phyloP scores from a whole-genome alignment of 1,139 yeast species.

The Scheffersomyces illinoinensis region DNA sequence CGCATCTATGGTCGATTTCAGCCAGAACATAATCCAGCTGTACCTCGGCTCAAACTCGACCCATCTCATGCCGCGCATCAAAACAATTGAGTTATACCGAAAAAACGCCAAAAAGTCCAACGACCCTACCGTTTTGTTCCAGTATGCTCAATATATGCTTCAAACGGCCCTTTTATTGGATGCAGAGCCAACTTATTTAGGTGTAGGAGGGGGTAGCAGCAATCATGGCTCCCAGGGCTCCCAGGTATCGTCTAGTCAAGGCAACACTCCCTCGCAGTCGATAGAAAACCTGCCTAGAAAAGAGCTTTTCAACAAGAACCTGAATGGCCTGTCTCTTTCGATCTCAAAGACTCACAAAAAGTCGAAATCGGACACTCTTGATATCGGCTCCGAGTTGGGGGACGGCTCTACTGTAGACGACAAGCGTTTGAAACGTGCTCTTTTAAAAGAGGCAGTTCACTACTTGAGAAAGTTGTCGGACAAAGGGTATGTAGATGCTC shows the following conservation, averaged over 20 bases:
- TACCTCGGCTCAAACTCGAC: constrained; percentile 55
- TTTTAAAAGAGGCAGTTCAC: constrained; percentile 73
- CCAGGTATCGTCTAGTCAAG: constrained; percentile 4
- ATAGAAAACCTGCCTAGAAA: constrained; percentile 28
- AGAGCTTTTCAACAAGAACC: constrained; percentile 13
- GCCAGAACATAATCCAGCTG: constrained; percentile 45
- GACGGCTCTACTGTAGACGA: constrained; percentile 21
- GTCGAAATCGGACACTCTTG: constrained; percentile 12
- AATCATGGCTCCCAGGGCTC: constrained; percentile 3
- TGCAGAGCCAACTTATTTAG: constrained; percentile 12
- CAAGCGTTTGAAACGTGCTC: constrained; percentile 42
- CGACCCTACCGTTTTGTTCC: constrained; percentile 84
- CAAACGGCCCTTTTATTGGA: constrained; percentile 76
- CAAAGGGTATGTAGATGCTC: constrained; percentile 86
- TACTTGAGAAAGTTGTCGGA: constrained; percentile 74
- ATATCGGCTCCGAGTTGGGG: background rate
- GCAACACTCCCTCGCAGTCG: constrained; percentile 15
- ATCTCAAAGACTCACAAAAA: constrained; percentile 15
- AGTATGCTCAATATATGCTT: constrained; percentile 87
- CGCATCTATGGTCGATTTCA: constrained; percentile 39
- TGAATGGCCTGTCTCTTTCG: constrained; percentile 7
- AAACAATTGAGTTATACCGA: constrained; percentile 84
- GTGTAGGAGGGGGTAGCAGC: background rate
- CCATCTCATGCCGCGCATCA: constrained; percentile 71
- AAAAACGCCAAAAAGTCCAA: constrained; percentile 81